Base-by-base conservation (phyloP, 2,329 filamentous ascomycete genomes). In the Diaporthe eres region DNA sequence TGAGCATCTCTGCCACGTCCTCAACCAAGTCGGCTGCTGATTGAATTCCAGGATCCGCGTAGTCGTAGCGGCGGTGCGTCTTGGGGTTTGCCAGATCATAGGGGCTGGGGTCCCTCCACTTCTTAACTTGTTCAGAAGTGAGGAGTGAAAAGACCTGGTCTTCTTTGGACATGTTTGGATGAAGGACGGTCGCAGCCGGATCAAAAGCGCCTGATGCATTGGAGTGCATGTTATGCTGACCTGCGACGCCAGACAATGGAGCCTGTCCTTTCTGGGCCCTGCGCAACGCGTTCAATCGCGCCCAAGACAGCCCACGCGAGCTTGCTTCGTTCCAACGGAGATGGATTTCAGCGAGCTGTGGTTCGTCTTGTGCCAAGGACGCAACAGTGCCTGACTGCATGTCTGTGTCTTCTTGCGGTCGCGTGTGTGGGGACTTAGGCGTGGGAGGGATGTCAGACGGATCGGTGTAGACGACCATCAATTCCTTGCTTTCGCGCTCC, bases 401-500 rank as follows among this genome's bases (percentile, higher is more conserved):
- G 2, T 74, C 58, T 28, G 58, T 53, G 60, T 75, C 75, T 25
- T 74, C 72, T 67, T 68, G 51, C 6, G 76, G 34, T 67, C 68
- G 72, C 49, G 70, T 39, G 1, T 82, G 81, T 0, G 90, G 90
- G 17, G 90, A 91, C 79, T 89, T 89, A 17, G 90, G 89, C 4
- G 89, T 88, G 3, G 87, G 84, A 2, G 90, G 90, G 65, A 92
- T 91, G 76, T 92, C 90, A 4, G 86, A 84, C 1, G 84, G 79
- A 65, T 88, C 87, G 2, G 87, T 87, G 79, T 92, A 92, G 60
- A 91, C 85, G n/a, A 85, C 89, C 88, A 93, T 91, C 47, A 93
- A 85, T 79, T 92, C 90, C 15, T 86, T 86, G 63, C 87, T 88
- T 80, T 92, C 91, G 37, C 91, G 88, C 63, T 90, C 87, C 9